Percentiles rank a stretch among this genome's conserved stretches.
phyloP scores from a whole-genome alignment of 2,329 filamentous ascomycete genomes.

The Colletotrichum euphorbiae region DNA sequence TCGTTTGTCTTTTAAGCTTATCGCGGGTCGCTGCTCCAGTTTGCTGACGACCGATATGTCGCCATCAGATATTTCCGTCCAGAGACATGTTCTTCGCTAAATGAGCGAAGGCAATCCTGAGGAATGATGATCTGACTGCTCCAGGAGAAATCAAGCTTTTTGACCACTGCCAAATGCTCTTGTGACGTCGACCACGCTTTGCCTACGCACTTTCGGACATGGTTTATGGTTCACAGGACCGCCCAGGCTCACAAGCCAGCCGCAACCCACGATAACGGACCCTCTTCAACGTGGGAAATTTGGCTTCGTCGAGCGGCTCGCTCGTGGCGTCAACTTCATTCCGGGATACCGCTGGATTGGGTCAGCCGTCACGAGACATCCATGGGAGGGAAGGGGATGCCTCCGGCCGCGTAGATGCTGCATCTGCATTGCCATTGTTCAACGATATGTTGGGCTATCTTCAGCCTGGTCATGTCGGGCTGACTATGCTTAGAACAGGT shows the following conservation, averaged over 20 bases:
- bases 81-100: background rate
- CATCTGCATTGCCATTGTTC: background rate
- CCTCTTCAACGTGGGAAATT: conserved; percentile 5
- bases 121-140: background rate
- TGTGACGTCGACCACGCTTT: background rate
- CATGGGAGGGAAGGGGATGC: no score
- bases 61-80: background rate
- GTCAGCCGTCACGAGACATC: background rate
- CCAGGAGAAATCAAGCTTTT: conserved; percentile 29
- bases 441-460: background rate
- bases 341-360: conserved; percentile 15
- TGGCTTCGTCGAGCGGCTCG: conserved; percentile 17
- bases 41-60: conserved; percentile 13
- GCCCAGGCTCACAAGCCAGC: background rate
- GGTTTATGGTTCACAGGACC: background rate
- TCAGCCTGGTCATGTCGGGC: background rate
- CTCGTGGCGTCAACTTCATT: conserved; percentile 28
- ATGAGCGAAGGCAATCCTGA: background rate
- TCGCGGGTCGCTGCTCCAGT: conserved; percentile 12
- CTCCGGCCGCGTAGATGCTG: background rate
- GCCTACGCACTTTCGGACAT: background rate
- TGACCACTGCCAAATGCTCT: conserved; percentile 12
- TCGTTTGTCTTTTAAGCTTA: conserved; percentile 23
- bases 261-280: background rate
- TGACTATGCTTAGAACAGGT: no score